Conservation (phyloP, 805 yeast species). For the Nakazawaea holstii region DNA sequence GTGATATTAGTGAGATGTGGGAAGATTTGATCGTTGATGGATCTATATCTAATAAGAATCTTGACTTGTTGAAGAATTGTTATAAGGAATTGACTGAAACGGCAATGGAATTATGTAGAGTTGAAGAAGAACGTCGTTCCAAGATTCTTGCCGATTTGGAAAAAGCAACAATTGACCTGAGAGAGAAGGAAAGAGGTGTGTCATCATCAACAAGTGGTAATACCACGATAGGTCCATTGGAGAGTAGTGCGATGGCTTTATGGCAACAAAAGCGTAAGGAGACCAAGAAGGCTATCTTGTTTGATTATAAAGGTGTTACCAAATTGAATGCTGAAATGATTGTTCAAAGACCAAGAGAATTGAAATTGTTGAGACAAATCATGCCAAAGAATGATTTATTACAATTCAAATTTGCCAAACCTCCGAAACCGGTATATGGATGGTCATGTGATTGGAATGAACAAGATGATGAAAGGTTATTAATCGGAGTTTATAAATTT, state of each 20-base stretch:
- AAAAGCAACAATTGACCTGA: constrained; percentile 51
- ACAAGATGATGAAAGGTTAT: constrained; percentile 78
- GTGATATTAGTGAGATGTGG: constrained; percentile 73
- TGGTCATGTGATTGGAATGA: constrained; percentile 89
- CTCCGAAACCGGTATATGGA: constrained; percentile 77
- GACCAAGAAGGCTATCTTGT: constrained; percentile 74
- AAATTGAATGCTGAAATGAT: constrained; percentile 88
- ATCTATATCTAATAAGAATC: constrained; percentile 76
- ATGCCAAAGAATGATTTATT: constrained; percentile 52
- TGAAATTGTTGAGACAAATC: constrained; percentile 54
- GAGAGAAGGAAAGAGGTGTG: constrained; percentile 28
- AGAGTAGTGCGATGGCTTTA: constrained; percentile 23
- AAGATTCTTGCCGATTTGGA: constrained; percentile 54
- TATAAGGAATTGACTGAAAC: constrained; percentile 65
- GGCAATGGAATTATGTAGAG: constrained; percentile 56
- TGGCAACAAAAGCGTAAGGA: constrained; percentile 71
- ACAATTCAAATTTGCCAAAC: constrained; percentile 51
- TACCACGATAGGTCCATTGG: background rate
- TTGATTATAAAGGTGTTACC: constrained; percentile 84
- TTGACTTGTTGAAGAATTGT: constrained; percentile 68
- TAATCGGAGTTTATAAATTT: constrained; percentile 84
- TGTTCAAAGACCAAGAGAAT: constrained; percentile 77
- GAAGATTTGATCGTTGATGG: constrained; percentile 89
- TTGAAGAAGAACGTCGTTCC: constrained; percentile 60
- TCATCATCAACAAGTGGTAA: constrained; percentile 15